These are phyloP conservation scores for Lentinula aciculospora DNA, from an alignment of 768 basidiomycete genomes.

Conservation along the genomic window DNA sequence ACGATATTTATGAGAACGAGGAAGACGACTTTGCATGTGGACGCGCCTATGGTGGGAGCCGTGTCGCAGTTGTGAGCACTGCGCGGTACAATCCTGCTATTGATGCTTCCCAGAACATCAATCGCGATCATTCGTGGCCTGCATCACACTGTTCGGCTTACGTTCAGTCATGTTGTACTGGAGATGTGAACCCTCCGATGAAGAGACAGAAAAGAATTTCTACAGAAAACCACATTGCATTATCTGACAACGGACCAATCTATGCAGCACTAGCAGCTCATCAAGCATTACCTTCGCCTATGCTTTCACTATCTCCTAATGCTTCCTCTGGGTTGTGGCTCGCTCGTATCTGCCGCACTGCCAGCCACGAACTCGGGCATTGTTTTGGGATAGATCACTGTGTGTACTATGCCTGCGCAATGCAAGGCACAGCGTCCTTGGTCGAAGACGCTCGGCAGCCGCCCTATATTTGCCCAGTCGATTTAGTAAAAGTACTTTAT, in stretches of 20 bases:
- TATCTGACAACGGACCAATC: constrained; percentile 7
- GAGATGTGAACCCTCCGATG: neutral
- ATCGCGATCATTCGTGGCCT: constrained; percentile 30
- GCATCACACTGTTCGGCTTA: constrained; percentile 27
- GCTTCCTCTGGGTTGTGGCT: constrained; percentile 25
- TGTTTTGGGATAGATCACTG: constrained; percentile 33
- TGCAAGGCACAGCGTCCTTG: constrained; percentile 27
- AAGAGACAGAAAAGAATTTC: constrained; percentile 11
- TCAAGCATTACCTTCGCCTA: constrained; percentile 10
- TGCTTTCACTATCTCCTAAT: constrained; percentile 8
- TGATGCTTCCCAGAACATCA: constrained; percentile 22
- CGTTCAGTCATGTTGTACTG: constrained; percentile 15
- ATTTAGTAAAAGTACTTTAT: constrained; percentile 23
- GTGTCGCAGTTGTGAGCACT: constrained; percentile 31
- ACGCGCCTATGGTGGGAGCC: constrained; percentile 33
- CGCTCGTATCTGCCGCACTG: constrained; percentile 26
- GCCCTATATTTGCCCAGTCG: constrained; percentile 28
- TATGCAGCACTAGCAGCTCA: constrained; percentile 17
- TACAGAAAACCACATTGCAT: neutral
- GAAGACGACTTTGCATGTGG: constrained; percentile 32
- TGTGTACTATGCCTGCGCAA: constrained; percentile 30
- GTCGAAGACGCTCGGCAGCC: constrained; percentile 29
- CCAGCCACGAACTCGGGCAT: constrained; percentile 37
- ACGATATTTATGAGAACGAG: constrained; percentile 28
- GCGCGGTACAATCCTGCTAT: constrained; percentile 29